Evolutionary conservation across 306 rosid species (phyloP), one percentile per base, ranked within the genome.

Genomic region (Cicer chorassanicum): DNA sequence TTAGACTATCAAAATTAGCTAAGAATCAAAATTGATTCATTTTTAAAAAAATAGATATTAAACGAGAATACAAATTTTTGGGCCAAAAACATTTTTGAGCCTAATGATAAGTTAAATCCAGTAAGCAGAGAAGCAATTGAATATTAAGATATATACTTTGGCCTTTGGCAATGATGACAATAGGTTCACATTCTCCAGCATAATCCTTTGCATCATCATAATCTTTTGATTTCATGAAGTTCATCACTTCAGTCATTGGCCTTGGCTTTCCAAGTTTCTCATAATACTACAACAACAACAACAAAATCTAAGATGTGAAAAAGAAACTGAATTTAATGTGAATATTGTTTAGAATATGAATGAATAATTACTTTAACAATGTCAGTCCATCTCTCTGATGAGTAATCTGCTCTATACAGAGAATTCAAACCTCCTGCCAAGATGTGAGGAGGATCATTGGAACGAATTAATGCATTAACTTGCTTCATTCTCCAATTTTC

Each of bases 401-500:
- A 85, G 66, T 92, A 92, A 79, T 92, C 96, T 14, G 90, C 74
- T 56, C 81, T 84, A 77, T 75, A 77, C 18, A 92, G 86, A 45
- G 97, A 89, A 78, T 89, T 92, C 12, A 92, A 81, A 8, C 96
- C 97, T 46, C 97, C 97, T 71, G 91, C 89, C 76, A 92, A 84
- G 68, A 89, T 87, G 76, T 92, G 92, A 0, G 97, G 91, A 79
- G 88, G 74, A 18, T 92, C 96, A 75, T 80, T 85, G 69, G 89
- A 86, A 42, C 83, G 88, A 34, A 85, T 79, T 74, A 89, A 85
- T 51, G 93, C 86, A 68, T 88, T 78, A 3, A 92, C 91, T 53
- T 92, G 97, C 84, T 86, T 92, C 97, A 90, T 92, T 77, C 97
- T 92, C 97, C 97, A 92, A 80, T 70, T 85, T 82, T 92, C 97